Evolutionary conservation across 495 filamentous ascomycete species (phyloP), one percentile per base, ranked within the genome.

Genomic region (Hypoxylon cercidicola): DNA sequence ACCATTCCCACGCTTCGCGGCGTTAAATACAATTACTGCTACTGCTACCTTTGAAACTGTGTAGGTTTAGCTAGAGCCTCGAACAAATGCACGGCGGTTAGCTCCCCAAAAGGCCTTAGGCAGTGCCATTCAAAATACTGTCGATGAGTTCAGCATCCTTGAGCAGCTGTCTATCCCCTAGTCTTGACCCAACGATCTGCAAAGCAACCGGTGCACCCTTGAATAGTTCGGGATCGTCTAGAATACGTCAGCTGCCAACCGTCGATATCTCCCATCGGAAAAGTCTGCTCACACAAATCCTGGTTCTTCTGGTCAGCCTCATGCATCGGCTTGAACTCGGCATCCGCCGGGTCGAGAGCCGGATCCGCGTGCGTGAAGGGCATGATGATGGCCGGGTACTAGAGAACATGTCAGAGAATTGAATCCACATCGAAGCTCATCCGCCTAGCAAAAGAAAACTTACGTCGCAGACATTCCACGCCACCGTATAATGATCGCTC

Each of bases 311-410:
- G 37, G 25, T 74, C 72, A 5, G 58, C 45, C 4, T 44, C 64
- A 30, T 65, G 54, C 25, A 34, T 55, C 16, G 69, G 35, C 47
- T 50, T 46, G 55, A 74, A 71, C 9, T 62, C 32, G 20, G 44
- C 28, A 21, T 70, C 65, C n/a, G n/a, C 30, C 0, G 65, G 65
- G 32, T 75, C 73, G 21, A 69, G 56, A 8, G 40, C 52, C 18
- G 71, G 73, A 20, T 75, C 69, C 6, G 39, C 73, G 6, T 63
- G 64, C 1, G 69, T 72, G 21, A 75, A 72, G 6, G 73, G 73
- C 13, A 74, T 56, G 19, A 75, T 60, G 34, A 70, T 56, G 19
- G 73, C 73, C 15, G 73, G 73, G 53, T 75, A 75, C 73, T 75
- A 50, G 11, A 56, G 30, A 46, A 1, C 9, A 21, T 10, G 54